Evolutionary conservation across 306 rosid species (phyloP).

Genomic region (Medicago arabica): DNA sequence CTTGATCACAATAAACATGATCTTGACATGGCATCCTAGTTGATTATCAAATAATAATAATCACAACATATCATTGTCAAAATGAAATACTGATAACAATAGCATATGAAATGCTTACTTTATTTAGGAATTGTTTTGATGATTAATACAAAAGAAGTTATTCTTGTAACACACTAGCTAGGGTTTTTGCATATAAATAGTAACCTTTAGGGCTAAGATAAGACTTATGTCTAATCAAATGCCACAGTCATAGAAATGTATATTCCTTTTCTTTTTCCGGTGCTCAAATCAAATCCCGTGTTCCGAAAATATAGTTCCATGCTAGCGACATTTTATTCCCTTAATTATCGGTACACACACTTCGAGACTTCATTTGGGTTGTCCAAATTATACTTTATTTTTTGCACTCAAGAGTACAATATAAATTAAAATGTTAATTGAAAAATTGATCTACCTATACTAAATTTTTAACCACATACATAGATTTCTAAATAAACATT

Average conservation of each 20-base stretch:
- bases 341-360: slow-evolving; percentile 24
- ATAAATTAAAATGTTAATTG: too few species aligned
- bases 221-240: slow-evolving; percentile 40
- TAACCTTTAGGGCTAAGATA: slow-evolving; percentile 37
- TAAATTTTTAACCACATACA: too few species aligned
- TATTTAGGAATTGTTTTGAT: background rate
- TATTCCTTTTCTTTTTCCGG: slow-evolving; percentile 41
- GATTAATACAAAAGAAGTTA: background rate
- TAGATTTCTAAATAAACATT: too few species aligned
- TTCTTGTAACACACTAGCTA: slow-evolving; percentile 29
- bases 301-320: slow-evolving; percentile 30
- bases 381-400: background rate
- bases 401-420: too few species aligned
- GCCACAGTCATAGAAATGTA: slow-evolving; percentile 24
- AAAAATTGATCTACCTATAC: too few species aligned
- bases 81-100: background rate
- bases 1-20: background rate
- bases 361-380: slow-evolving; percentile 11
- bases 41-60: background rate
- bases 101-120: background rate
- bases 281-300: slow-evolving; percentile 22
- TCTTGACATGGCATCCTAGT: background rate
- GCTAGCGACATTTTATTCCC: slow-evolving; percentile 39
- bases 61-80: slow-evolving; percentile 1
- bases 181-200: slow-evolving; percentile 38